Percentiles rank a stretch among this genome's conserved stretches.
These are phyloP conservation scores for Lepidium africanum DNA, from an alignment of 345 rosid species.

Conservation along the genomic window DNA sequence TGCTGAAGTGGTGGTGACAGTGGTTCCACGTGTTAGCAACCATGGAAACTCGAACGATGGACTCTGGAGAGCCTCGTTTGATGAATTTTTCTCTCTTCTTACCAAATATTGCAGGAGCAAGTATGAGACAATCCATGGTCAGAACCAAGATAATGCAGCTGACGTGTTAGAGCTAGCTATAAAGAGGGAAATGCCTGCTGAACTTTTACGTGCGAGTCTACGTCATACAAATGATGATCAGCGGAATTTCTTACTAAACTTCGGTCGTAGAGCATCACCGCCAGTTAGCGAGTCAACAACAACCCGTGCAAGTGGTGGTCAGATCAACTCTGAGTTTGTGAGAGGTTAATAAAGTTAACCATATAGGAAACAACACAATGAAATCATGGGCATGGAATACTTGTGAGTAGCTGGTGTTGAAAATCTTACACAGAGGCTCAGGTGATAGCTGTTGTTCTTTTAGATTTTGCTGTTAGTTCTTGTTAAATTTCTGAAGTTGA, in stretches of 20 bases:
- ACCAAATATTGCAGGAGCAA: conserved; percentile 87
- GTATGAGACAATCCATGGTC: conserved; percentile 65
- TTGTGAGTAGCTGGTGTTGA: conserved; percentile 1
- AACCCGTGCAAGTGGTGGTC: conserved; percentile 35
- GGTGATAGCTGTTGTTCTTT: background rate
- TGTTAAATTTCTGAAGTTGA: background rate
- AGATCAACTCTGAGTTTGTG: conserved; percentile 58
- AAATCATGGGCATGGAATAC: background rate
- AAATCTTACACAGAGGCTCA: conserved; percentile 1
- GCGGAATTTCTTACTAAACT: conserved; percentile 58
- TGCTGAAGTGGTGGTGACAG: conserved; percentile 38
- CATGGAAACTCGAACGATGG: conserved; percentile 46
- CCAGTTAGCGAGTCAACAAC: conserved; percentile 28
- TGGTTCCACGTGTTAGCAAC: conserved; percentile 34
- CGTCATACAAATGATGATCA: conserved; percentile 83
- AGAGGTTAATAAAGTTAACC: conserved; percentile 35
- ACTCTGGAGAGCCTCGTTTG: conserved; percentile 94
- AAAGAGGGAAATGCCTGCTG: conserved; percentile 92
- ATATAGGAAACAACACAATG: conserved; percentile 11
- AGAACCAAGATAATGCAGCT: conserved; percentile 31
- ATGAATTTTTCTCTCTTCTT: conserved; percentile 76
- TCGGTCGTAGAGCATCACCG: conserved; percentile 52
- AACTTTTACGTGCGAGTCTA: conserved; percentile 86
- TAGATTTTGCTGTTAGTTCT: conserved; percentile 11
- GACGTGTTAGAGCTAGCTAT: conserved; percentile 62